phyloP scores from a whole-genome alignment of 805 yeast genomes.

The Wickerhamiella shivajii region DNA sequence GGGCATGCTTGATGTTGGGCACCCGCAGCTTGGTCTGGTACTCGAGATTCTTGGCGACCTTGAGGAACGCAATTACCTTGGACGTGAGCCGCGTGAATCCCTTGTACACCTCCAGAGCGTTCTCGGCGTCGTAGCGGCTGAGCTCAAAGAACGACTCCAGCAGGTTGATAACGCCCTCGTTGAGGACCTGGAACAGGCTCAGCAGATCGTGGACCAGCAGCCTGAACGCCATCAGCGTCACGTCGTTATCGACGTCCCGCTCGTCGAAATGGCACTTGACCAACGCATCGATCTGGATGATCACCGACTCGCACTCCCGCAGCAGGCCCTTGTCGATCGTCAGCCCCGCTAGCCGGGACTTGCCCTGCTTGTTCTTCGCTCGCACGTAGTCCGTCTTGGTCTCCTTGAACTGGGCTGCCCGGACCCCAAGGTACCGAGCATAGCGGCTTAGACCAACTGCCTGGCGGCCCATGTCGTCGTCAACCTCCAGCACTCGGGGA shows the following conservation, averaged over 20 bases:
- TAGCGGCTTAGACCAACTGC: conserved; percentile 40
- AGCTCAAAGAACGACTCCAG: conserved; percentile 92
- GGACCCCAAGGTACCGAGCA: conserved; percentile 49
- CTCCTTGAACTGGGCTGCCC: conserved; percentile 54
- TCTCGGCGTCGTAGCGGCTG: conserved; percentile 70
- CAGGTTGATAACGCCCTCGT: conserved; percentile 90
- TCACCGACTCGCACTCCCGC: conserved; percentile 74
- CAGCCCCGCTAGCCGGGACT: conserved; percentile 49
- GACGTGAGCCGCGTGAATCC: conserved; percentile 74
- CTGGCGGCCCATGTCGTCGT: conserved; percentile 21
- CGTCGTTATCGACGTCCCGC: conserved; percentile 70
- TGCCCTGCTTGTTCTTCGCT: conserved; percentile 32
- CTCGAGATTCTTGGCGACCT: conserved; percentile 80
- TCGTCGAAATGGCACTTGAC: conserved; percentile 63
- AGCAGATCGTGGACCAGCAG: conserved; percentile 81
- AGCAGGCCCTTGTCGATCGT: conserved; percentile 66
- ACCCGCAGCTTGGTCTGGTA: conserved; percentile 77
- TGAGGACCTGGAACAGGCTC: conserved; percentile 72
- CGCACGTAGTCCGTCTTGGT: conserved; percentile 66
- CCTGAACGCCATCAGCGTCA: conserved; percentile 70
- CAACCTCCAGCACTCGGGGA: conserved; percentile 38
- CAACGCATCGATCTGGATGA: conserved; percentile 62
- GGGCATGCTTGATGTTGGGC: conserved; percentile 94
- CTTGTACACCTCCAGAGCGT: conserved; percentile 73
- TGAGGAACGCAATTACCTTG: conserved; percentile 72